Evolutionary conservation across 345 rosid species (phyloP).

Genomic region (Gossypium thurberi): DNA sequence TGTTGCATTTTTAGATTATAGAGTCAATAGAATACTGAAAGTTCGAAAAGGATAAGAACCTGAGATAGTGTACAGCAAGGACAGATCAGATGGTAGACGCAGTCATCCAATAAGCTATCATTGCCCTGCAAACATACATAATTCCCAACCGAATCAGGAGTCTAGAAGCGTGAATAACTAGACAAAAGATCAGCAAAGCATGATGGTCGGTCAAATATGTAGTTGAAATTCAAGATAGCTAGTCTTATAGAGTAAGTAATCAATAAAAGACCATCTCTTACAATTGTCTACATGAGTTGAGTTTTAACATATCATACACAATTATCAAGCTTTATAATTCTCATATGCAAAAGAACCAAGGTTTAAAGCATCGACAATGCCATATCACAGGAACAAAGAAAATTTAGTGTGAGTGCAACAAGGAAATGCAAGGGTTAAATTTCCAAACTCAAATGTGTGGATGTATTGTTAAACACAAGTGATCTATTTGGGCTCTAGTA

Average conservation of each 20-base stretch:
- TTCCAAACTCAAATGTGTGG: neutral
- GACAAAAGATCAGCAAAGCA: neutral
- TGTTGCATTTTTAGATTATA: neutral
- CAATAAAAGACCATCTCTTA: neutral
- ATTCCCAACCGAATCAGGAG: neutral
- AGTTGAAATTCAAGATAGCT: neutral
- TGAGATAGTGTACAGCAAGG: slow-evolving; percentile 77
- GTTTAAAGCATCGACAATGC: neutral
- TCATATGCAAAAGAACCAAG: neutral
- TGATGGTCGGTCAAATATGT: neutral
- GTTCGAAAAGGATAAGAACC: slow-evolving; percentile 30
- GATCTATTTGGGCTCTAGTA: neutral
- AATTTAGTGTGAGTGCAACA: neutral
- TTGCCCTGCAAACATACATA: slow-evolving; percentile 40
- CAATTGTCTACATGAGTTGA: neutral
- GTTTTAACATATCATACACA: neutral
- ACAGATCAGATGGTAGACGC: slow-evolving; percentile 62
- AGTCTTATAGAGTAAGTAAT: neutral
- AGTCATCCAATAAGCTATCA: slow-evolving; percentile 77
- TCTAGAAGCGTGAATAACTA: neutral
- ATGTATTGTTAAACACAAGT: neutral
- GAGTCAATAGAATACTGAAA: neutral
- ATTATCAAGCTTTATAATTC: neutral
- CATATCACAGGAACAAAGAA: neutral
- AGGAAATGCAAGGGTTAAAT: neutral